Evolutionary conservation across 768 basidiomycete species (phyloP), one percentile per base, ranked within the genome.

Genomic region (Lentinula guzmanii): DNA sequence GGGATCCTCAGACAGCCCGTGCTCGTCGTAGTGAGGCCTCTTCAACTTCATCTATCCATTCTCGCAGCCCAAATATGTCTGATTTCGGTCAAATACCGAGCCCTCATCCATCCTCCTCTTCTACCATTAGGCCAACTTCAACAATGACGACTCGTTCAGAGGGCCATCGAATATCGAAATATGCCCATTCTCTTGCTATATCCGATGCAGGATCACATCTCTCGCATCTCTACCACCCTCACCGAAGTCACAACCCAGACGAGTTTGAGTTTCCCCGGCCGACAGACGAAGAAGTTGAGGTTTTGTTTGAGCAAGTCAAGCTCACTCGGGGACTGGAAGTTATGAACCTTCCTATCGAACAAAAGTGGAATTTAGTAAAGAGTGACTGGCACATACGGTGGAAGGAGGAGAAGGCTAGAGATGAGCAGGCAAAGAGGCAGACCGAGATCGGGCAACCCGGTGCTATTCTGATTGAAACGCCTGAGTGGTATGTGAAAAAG

Each of bases 401-500:
- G 87, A 85, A 83, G 66, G 86, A 88, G 52, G 86, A 87, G 66
- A 85, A 82, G 67, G 81, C 77, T 63, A 80, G 85, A 66, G 83
- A 86, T 63, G 84, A 86, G 60, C 84, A 86, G 66, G 73, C 79
- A 21, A 82, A 77, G 69, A 85, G 77, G 69, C 86, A 86, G 67
- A 76, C 75, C 5, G 89, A 89, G 64, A 69, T 78, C 3, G 85
- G 86, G 5, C 83, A 84, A 59, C 66, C 83, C 6, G 73, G 75
- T 5, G 71, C 79, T 21, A 80, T 84, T 21, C 73, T 83, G 21
- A 83, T 86, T 59, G 87, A 89, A 63, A 85, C 90, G 8, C 94
- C 95, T 1, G 91, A 97, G 71, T 97, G 90, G 90, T 98, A 94
- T 70, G 85, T 98, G 65, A 85, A 87, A 72, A 93, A 89, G 73